A percentile compares a stretch with the other conserved stretches of the same genome.
These are phyloP conservation scores for Talaromyces sp. DNA, from an alignment of 2,329 filamentous ascomycete genomes.

Conservation along the genomic window DNA sequence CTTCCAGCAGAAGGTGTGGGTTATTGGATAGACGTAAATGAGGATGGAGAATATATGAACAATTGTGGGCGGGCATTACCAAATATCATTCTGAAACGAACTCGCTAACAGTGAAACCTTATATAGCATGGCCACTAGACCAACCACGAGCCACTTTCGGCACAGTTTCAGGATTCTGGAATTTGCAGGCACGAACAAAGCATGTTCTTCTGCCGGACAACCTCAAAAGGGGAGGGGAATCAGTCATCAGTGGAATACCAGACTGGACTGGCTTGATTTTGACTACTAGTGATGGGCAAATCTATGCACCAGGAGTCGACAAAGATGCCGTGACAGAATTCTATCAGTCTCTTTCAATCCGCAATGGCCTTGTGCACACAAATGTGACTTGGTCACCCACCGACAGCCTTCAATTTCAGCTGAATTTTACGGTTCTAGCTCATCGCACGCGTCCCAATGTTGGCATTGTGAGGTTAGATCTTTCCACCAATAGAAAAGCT, in stretches of 20 bases:
- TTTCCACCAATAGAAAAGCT: neutral
- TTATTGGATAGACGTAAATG: slow-evolving; percentile 16
- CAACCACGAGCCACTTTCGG: slow-evolving; percentile 18
- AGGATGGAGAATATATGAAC: slow-evolving; percentile 9
- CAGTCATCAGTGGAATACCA: slow-evolving; percentile 18
- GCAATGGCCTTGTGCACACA: slow-evolving; percentile 17
- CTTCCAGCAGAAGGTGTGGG: slow-evolving; percentile 15
- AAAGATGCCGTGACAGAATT: slow-evolving; percentile 8
- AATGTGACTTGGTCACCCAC: slow-evolving; percentile 14
- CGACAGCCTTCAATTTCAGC: slow-evolving; percentile 3
- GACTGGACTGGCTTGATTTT: slow-evolving; percentile 18
- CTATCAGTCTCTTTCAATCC: slow-evolving; percentile 16
- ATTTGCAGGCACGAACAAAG: slow-evolving; percentile 11
- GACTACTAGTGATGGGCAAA: slow-evolving; percentile 6
- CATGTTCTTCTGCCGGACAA: slow-evolving; percentile 16
- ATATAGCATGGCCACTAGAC: slow-evolving; percentile 18
- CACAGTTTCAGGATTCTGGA: slow-evolving; percentile 18
- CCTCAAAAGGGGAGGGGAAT: slow-evolving; percentile 16
- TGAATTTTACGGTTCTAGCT: slow-evolving; percentile 18
- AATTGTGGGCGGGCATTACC: slow-evolving; percentile 4
- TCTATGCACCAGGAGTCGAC: slow-evolving; percentile 15
- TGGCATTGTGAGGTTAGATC: slow-evolving; percentile 15
- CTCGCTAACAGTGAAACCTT: neutral
- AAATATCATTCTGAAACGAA: neutral
- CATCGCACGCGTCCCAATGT: slow-evolving; percentile 14